Conservation (phyloP, 75 land plant species). For the Selaginella tamariscina region DNA sequence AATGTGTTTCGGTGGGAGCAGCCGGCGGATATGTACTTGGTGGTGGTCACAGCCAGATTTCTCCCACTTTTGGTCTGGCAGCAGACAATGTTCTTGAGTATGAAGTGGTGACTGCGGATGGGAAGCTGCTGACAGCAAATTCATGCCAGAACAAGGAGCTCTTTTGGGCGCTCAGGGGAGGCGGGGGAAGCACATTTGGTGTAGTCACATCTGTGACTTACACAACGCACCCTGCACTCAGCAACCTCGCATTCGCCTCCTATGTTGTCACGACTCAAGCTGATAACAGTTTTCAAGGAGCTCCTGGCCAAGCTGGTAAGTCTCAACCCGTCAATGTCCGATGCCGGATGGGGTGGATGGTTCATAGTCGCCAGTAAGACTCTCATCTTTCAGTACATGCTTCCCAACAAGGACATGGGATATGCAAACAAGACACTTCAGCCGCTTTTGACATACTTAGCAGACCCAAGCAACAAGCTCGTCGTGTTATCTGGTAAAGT, state of each 20-base stretch:
- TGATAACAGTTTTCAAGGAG: neutral
- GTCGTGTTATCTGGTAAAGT: neutral
- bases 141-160: slow-evolving; percentile 6
- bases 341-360: slow-evolving; percentile 2
- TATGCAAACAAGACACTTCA: neutral
- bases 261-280: neutral
- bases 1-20: slow-evolving; percentile 9
- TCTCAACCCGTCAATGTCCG: slow-evolving; percentile 3
- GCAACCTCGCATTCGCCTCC: slow-evolving; percentile 1
- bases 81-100: slow-evolving; percentile 13
- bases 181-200: slow-evolving; percentile 8
- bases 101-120: slow-evolving; percentile 9
- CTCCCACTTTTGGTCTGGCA: slow-evolving; percentile 6
- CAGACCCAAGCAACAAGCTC: neutral
- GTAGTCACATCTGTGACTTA: slow-evolving; percentile 7
- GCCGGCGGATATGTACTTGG: slow-evolving; percentile 7
- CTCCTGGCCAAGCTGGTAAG: neutral
- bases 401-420: slow-evolving; percentile 5
- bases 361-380: neutral
- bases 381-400: neutral
- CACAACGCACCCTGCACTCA: neutral
- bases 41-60: slow-evolving; percentile 9
- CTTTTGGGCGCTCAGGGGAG: slow-evolving; percentile 9
- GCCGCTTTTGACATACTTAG: neutral
- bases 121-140: slow-evolving; percentile 8